A percentile compares a stretch with the other conserved stretches of the same genome.
These are phyloP conservation scores for Plasmodium yoelii DNA, from an alignment of 169 alveolate genomes.

Conservation along the genomic window DNA sequence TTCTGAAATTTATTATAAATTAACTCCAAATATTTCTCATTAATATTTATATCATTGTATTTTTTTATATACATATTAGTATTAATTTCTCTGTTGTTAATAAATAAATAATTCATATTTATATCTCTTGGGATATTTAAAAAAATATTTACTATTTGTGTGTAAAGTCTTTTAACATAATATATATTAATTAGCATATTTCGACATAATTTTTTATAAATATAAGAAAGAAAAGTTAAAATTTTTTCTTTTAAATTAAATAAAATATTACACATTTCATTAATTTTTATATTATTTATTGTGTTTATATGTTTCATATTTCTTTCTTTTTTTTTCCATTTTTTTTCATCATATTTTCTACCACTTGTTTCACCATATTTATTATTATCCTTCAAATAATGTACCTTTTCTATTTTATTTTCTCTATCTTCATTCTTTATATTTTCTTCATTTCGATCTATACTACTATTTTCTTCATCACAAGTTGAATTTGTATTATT, in stretches of 20 bases:
- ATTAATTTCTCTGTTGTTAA: constrained; percentile 28
- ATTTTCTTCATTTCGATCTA: too few relatives aligned
- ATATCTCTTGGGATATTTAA: constrained; percentile 18
- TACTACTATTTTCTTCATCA: too few relatives aligned
- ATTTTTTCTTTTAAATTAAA: constrained; percentile 24
- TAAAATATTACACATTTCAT: constrained; percentile 3
- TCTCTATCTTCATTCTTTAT: too few relatives aligned
- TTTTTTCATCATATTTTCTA: not conserved
- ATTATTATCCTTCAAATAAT: too few relatives aligned
- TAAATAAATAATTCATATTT: not conserved
- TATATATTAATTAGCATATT: not conserved
- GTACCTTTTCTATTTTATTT: too few relatives aligned
- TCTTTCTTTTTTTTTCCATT: not conserved
- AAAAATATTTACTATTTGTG: constrained; percentile 32
- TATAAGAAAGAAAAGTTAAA: constrained; percentile 6
- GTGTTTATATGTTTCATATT: constrained; percentile 1
- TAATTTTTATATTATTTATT: not conserved
- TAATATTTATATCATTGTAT: too few relatives aligned
- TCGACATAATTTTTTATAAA: not conserved
- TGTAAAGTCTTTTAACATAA: constrained; percentile 17
- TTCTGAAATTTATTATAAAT: too few relatives aligned
- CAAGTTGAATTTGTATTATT: too few relatives aligned
- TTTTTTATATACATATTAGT: constrained; percentile 17
- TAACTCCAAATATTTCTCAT: too few relatives aligned
- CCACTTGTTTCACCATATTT: too few relatives aligned